phyloP scores from a whole-genome alignment of 768 basidiomycete genomes.

The Termitomyces sp. region DNA sequence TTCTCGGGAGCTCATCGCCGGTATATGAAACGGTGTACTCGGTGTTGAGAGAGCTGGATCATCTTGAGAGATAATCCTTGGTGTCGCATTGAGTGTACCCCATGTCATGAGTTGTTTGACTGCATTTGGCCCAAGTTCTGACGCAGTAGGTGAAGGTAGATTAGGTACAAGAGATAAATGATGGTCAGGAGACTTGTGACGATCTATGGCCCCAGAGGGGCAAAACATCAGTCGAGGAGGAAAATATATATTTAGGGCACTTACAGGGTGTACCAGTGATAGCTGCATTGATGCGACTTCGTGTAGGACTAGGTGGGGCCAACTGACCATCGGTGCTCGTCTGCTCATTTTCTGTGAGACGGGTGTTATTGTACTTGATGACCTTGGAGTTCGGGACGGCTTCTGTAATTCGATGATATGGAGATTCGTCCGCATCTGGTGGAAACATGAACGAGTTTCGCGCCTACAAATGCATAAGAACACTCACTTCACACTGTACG shows the following conservation, averaged over 20 bases:
- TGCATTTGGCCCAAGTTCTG: conserved; percentile 72
- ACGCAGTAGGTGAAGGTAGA: conserved; percentile 82
- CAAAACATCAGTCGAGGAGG: not conserved
- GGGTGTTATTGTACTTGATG: conserved; percentile 78
- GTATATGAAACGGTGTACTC: conserved; percentile 72
- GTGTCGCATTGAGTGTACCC: conserved; percentile 87
- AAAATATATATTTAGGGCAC: conserved; percentile 19
- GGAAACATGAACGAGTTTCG: conserved; percentile 95
- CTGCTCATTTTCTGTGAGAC: conserved; percentile 69
- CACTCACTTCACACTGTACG: not conserved
- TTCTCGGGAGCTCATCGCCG: conserved; percentile 75
- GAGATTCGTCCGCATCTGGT: conserved; percentile 84
- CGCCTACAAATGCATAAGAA: conserved; percentile 41
- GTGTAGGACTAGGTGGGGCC: conserved; percentile 82
- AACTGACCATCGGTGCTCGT: conserved; percentile 36
- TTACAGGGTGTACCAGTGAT: conserved; percentile 89
- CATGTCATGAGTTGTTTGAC: conserved; percentile 96
- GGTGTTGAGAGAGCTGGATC: conserved; percentile 41
- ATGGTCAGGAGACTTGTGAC: conserved; percentile 44
- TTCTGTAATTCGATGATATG: conserved; percentile 49
- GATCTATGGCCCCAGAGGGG: conserved; percentile 39
- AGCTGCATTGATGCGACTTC: conserved; percentile 87
- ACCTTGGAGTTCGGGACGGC: conserved; percentile 40
- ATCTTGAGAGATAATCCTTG: conserved; percentile 72
- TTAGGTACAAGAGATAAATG: conserved; percentile 77